These are phyloP conservation scores for Ajuga chamaepitys DNA, from an alignment of 257 asterid species.

Conservation along the genomic window DNA sequence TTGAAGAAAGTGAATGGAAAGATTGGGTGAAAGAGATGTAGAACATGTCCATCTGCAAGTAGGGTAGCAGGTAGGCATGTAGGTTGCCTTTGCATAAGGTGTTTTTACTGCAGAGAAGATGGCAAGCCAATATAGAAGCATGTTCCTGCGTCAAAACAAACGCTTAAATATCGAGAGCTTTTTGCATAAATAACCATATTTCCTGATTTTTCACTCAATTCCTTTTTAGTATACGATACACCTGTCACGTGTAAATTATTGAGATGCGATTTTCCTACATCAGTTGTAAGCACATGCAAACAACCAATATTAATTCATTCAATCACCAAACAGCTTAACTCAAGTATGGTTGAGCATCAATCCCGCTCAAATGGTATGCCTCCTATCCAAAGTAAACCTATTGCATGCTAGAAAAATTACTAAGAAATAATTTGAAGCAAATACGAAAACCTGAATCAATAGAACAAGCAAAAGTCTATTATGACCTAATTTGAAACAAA, in stretches of 20 bases:
- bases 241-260: neutral
- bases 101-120: slow-evolving; percentile 56
- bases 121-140: slow-evolving; percentile 61
- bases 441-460: too few relatives aligned
- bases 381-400: neutral
- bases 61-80: slow-evolving; percentile 65
- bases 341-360: neutral
- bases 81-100: slow-evolving; percentile 62
- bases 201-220: slow-evolving; percentile 6
- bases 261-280: neutral
- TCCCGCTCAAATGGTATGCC: neutral
- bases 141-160: slow-evolving; percentile 90
- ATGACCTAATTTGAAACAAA: too few relatives aligned
- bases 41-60: slow-evolving; percentile 62
- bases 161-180: slow-evolving; percentile 47
- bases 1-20: slow-evolving; percentile 38
- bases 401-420: neutral
- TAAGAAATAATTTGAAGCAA: too few relatives aligned
- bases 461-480: too few relatives aligned
- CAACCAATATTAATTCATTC: neutral
- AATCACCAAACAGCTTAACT: neutral
- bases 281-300: neutral
- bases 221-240: neutral
- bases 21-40: slow-evolving; percentile 49
- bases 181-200: slow-evolving; percentile 15